These are phyloP conservation scores for Cercospora beticola DNA, from an alignment of 2,329 filamentous ascomycete genomes.

Conservation along the genomic window DNA sequence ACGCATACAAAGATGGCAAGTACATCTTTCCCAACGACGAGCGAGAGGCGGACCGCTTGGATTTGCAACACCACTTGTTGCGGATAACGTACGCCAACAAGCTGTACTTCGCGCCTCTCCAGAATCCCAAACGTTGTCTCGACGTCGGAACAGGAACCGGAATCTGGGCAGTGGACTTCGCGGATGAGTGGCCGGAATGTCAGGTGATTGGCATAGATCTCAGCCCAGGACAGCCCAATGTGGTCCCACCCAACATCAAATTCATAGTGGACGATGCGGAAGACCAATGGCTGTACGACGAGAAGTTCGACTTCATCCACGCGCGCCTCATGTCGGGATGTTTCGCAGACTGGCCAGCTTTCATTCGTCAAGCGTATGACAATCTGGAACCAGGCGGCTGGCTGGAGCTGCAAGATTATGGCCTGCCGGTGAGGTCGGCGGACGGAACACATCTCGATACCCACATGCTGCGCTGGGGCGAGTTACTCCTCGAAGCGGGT, in stretches of 20 bases:
- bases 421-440: constrained; percentile 42
- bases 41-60: constrained; percentile 40
- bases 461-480: constrained; percentile 38
- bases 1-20: constrained; percentile 43
- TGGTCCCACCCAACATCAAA: constrained; percentile 60
- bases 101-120: constrained; percentile 49
- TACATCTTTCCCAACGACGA: constrained; percentile 46
- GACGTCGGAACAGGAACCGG: constrained; percentile 56
- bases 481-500: constrained; percentile 41
- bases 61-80: constrained; percentile 47
- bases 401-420: constrained; percentile 53
- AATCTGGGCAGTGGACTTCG: constrained; percentile 59
- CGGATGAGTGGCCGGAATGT: constrained; percentile 44
- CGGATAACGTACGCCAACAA: constrained; percentile 50
- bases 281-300: constrained; percentile 56
- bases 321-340: constrained; percentile 52
- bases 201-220: constrained; percentile 51
- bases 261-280: constrained; percentile 65
- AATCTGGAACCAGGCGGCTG: constrained; percentile 53
- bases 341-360: constrained; percentile 54
- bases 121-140: constrained; percentile 45
- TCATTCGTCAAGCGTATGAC: constrained; percentile 53
- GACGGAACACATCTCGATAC: constrained; percentile 40
- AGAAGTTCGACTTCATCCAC: constrained; percentile 59
- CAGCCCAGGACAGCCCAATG: constrained; percentile 50